These are phyloP conservation scores for Alternaria arbusti DNA, from an alignment of 2,329 filamentous ascomycete species.

Conservation along the genomic window DNA sequence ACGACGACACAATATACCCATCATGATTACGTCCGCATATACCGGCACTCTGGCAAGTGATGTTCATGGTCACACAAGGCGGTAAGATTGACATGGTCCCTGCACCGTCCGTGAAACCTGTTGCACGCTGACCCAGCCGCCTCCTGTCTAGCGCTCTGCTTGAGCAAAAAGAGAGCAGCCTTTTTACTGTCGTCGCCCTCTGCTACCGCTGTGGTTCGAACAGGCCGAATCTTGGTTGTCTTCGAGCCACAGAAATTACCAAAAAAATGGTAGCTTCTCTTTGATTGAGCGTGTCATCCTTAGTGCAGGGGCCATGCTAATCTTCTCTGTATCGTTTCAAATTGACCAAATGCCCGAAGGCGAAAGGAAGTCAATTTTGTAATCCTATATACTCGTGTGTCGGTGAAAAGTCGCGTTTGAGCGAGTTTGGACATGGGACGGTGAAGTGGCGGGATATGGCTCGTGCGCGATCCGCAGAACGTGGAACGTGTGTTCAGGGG, in stretches of 20 bases:
- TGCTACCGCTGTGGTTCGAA: background rate
- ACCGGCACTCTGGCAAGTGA: background rate
- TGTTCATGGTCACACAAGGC: background rate
- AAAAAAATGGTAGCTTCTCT: conserved; percentile 47
- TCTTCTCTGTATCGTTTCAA: conserved; percentile 48
- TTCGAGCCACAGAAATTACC: rapidly evolving
- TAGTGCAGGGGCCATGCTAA: conserved; percentile 71
- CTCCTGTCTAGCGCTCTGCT: no score
- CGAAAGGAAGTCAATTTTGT: background rate
- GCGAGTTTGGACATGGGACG: background rate
- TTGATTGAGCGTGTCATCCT: conserved; percentile 75
- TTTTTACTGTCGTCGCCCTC: background rate
- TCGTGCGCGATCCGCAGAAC: background rate
- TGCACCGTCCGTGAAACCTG: no score
- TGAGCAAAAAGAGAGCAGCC: background rate
- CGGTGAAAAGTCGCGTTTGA: background rate
- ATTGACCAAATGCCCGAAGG: conserved; percentile 34
- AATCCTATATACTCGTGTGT: rapidly evolving
- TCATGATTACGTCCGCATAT: background rate
- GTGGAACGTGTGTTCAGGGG: background rate
- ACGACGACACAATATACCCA: background rate
- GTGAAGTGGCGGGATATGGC: background rate
- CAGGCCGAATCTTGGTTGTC: background rate
- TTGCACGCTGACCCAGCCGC: no score
- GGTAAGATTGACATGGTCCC: background rate